Percentiles rank a stretch among this genome's conserved stretches.
phyloP scores from a whole-genome alignment of 1,284 basidiomycete species.

The Bjerkandera adusta region DNA sequence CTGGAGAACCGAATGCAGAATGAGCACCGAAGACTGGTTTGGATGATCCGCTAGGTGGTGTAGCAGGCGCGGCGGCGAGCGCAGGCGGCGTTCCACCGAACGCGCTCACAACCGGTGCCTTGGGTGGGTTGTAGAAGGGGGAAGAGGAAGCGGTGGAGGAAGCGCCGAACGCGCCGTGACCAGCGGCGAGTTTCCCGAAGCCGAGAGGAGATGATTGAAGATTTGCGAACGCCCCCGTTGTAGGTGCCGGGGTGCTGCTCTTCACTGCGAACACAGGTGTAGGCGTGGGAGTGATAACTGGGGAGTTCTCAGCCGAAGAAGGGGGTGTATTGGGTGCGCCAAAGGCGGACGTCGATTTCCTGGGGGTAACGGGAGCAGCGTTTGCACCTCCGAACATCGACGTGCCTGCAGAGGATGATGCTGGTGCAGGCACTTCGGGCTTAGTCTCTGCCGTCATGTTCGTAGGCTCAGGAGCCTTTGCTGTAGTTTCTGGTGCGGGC shows the following conservation, averaged over 20 bases:
- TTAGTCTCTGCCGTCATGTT: background rate
- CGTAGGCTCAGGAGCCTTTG: background rate
- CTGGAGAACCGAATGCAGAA: conserved; percentile 33
- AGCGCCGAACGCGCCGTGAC: conserved; percentile 40
- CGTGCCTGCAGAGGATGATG: background rate
- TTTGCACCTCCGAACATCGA: background rate
- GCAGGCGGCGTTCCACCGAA: conserved; percentile 25
- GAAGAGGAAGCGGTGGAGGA: conserved; percentile 43
- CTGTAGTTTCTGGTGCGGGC: conserved; percentile 22
- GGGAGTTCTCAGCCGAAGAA: background rate
- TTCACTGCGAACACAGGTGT: conserved; percentile 1
- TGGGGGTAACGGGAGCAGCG: background rate
- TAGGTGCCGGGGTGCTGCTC: conserved; percentile 23
- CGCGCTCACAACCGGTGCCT: conserved; percentile 24
- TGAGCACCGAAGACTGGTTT: conserved; percentile 35
- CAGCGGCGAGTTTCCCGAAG: conserved; percentile 38
- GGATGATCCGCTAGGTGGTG: conserved; percentile 13
- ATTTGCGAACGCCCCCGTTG: conserved; percentile 35
- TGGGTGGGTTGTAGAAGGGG: conserved; percentile 47
- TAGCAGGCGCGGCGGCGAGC: conserved; percentile 25
- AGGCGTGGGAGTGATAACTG: conserved; percentile 14
- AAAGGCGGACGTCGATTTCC: background rate
- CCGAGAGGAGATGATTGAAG: conserved; percentile 33
- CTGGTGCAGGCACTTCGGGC: background rate
- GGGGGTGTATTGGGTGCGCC: background rate